These are phyloP conservation scores for Aureobasidium zeae DNA, from an alignment of 2,329 filamentous ascomycete genomes.

Conservation along the genomic window DNA sequence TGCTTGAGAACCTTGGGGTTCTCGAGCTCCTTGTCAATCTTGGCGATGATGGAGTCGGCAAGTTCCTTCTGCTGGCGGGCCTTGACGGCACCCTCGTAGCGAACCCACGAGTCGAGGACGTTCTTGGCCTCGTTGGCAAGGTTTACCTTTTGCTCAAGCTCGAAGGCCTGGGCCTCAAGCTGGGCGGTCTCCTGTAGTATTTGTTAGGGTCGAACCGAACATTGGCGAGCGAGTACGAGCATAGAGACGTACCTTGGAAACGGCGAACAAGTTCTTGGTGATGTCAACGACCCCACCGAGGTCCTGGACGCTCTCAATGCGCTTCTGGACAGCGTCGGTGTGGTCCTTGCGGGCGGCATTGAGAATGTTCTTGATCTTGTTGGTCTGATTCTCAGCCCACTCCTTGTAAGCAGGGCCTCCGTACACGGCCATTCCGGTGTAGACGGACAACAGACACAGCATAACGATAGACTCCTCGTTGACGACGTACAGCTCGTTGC, in stretches of 20 bases:
- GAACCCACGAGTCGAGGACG: conserved; percentile 96
- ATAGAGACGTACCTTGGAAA: conserved; percentile 69
- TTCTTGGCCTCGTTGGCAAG: conserved; percentile 87
- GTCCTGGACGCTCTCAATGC: conserved; percentile 91
- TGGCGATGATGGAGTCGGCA: conserved; percentile 83
- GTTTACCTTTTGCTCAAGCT: conserved; percentile 93
- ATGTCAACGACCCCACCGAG: conserved; percentile 89
- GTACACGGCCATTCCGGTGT: conserved; percentile 85
- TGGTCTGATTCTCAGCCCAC: conserved; percentile 81
- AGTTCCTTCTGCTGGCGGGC: conserved; percentile 96
- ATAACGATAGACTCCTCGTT: conserved; percentile 98
- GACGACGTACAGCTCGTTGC: conserved; percentile 99
- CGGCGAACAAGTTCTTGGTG: conserved; percentile 93
- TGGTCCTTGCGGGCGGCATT: conserved; percentile 92
- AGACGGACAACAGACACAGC: conserved; percentile 86
- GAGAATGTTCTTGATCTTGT: conserved; percentile 90
- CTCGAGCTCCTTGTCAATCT: conserved; percentile 98
- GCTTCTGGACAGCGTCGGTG: conserved; percentile 86
- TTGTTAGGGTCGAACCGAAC: conserved; percentile 11
- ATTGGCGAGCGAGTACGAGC: neutral
- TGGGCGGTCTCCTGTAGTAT: conserved; percentile 77
- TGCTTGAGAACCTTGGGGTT: conserved; percentile 95
- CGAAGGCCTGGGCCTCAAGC: conserved; percentile 91
- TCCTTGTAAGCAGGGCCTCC: conserved; percentile 84
- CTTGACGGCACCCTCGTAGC: conserved; percentile 98